phyloP scores from a whole-genome alignment of 2,329 filamentous ascomycete genomes.

The Colletotrichum trifolii region DNA sequence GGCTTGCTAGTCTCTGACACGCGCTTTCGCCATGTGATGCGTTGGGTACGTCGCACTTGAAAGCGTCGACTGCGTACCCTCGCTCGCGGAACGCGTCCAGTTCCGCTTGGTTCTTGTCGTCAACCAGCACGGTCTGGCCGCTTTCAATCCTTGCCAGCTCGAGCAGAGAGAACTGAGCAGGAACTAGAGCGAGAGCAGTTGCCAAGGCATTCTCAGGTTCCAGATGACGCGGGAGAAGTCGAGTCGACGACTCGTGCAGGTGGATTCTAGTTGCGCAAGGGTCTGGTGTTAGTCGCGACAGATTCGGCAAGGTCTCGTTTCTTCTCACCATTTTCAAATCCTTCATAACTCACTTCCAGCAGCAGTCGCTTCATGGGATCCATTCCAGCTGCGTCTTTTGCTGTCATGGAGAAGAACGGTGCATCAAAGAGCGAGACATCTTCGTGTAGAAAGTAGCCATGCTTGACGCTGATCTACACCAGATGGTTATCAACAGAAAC shows the following conservation, averaged over 20 bases:
- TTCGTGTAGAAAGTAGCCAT: conserved; percentile 55
- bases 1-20: background rate
- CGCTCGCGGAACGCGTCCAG: background rate
- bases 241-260: background rate
- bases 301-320: no score
- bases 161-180: conserved; percentile 38
- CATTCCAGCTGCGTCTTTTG: conserved; percentile 61
- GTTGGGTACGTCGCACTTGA: conserved; percentile 17
- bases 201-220: background rate
- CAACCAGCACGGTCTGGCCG: conserved; percentile 48
- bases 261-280: background rate
- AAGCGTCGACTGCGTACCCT: background rate
- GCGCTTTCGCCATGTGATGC: conserved; percentile 1
- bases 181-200: background rate
- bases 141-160: conserved; percentile 43
- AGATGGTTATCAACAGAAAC: background rate
- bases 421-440: conserved; percentile 62
- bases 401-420: conserved; percentile 62
- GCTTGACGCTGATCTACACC: conserved; percentile 33
- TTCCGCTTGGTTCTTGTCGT: conserved; percentile 31
- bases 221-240: background rate
- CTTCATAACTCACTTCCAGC: conserved; percentile 49
- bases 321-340: conserved; percentile 50
- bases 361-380: conserved; percentile 52
- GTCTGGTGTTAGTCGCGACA: background rate